A percentile compares a stretch with the other conserved stretches of the same genome.
These are phyloP conservation scores for Kwoniella dejecticola DNA, from an alignment of 768 basidiomycete species.

Conservation along the genomic window DNA sequence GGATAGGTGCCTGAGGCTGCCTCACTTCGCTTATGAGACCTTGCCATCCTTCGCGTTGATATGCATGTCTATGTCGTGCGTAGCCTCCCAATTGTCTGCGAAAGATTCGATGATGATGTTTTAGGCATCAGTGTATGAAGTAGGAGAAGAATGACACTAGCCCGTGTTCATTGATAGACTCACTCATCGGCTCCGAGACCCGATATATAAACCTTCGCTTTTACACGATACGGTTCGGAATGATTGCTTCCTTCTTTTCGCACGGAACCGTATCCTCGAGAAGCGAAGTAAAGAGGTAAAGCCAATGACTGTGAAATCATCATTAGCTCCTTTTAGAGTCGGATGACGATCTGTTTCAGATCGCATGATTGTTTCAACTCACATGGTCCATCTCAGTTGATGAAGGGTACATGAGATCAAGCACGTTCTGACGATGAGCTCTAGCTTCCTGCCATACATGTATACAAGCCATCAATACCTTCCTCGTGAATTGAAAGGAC, in stretches of 20 bases:
- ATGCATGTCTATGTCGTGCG: constrained; percentile 80
- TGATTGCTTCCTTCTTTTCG: constrained; percentile 55
- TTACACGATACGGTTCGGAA: constrained; percentile 68
- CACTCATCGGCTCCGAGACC: constrained; percentile 91
- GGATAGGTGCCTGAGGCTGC: not conserved
- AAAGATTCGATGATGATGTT: not conserved
- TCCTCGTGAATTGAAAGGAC: too few relatives aligned
- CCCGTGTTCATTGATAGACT: too few relatives aligned
- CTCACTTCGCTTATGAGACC: constrained; percentile 77
- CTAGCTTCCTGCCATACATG: constrained; percentile 13
- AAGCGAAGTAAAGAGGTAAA: constrained; percentile 89
- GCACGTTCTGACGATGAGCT: constrained; percentile 64
- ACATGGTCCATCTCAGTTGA: constrained; percentile 69
- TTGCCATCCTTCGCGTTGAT: constrained; percentile 67
- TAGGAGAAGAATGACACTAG: too few relatives aligned
- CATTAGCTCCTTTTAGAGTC: too few relatives aligned
- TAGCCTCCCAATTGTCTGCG: constrained; percentile 80
- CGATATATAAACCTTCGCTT: constrained; percentile 79
- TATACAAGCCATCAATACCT: too few relatives aligned
- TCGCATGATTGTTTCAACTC: constrained; percentile 40
- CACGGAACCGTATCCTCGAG: constrained; percentile 71
- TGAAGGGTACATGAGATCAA: constrained; percentile 60
- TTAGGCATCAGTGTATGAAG: not conserved
- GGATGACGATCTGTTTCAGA: not conserved
- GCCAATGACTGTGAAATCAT: constrained; percentile 71